Percentiles rank a stretch among this genome's conserved stretches.
Conservation (phyloP, 192 early-diverging fungal genomes). For the Podila clonocystis region DNA sequence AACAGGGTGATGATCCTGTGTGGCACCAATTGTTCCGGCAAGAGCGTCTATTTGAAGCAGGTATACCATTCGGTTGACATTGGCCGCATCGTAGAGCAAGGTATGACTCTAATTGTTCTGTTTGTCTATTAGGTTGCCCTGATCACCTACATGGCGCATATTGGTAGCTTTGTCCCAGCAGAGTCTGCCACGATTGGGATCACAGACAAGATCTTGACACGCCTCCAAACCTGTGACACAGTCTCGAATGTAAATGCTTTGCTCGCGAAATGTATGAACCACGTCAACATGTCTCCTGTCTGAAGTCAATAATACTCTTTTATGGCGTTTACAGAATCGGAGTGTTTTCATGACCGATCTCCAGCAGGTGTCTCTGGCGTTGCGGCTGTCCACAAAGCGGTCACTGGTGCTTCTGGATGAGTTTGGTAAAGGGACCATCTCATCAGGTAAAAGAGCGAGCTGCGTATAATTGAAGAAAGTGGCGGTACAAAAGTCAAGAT, state of each 20-base stretch:
- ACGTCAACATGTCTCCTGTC: background rate
- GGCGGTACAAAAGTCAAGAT: background rate
- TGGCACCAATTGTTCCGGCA: slow-evolving; percentile 89
- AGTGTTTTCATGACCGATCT: slow-evolving; percentile 81
- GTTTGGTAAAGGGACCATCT: slow-evolving; percentile 84
- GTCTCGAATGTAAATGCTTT: slow-evolving; percentile 62
- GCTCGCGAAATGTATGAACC: background rate
- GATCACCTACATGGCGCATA: slow-evolving; percentile 89
- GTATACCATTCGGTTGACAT: slow-evolving; percentile 7
- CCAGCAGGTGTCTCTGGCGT: slow-evolving; percentile 65
- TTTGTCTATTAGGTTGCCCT: slow-evolving; percentile 66
- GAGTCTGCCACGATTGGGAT: slow-evolving; percentile 74
- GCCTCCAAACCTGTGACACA: slow-evolving; percentile 75
- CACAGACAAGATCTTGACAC: slow-evolving; percentile 81
- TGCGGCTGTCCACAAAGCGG: slow-evolving; percentile 59
- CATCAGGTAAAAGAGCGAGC: slow-evolving; percentile 50
- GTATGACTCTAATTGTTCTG: no score
- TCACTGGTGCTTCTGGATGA: slow-evolving; percentile 82
- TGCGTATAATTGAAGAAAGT: background rate
- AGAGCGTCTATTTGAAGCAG: slow-evolving; percentile 80
- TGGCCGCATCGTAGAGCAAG: no score
- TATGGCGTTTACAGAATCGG: slow-evolving; percentile 54
- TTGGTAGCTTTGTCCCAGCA: slow-evolving; percentile 92
- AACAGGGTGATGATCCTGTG: slow-evolving; percentile 72
- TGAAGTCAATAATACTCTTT: no score